A percentile compares a stretch with the other conserved stretches of the same genome.
Conservation (phyloP, 2,329 filamentous ascomycete genomes). For the Aspergillus pseudoviridinutans region DNA sequence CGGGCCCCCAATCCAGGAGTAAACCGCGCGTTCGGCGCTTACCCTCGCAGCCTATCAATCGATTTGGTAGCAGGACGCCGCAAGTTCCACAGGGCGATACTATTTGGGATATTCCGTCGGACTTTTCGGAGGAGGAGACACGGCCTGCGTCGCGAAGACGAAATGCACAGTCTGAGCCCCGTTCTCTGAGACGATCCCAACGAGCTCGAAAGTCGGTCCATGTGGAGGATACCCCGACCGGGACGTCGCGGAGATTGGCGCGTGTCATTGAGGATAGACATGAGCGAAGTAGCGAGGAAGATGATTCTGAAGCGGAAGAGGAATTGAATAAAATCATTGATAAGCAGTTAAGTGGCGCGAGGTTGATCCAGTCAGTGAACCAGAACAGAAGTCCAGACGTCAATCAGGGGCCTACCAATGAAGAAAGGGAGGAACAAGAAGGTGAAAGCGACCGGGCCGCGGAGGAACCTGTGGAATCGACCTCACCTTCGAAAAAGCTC, state of each 20-base stretch:
- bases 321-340: neutral
- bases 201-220: slow-evolving; percentile 1
- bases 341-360: neutral
- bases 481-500: neutral
- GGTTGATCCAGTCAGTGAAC: neutral
- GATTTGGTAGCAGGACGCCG: neutral
- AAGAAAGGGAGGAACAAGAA: neutral
- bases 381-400: neutral
- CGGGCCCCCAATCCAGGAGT: neutral
- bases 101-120: slow-evolving; percentile 8
- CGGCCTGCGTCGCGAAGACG: neutral
- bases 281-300: neutral
- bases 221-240: neutral
- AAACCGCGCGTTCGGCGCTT: neutral
- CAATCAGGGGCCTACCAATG: neutral
- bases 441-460: neutral
- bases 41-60: slow-evolving; percentile 4
- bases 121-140: slow-evolving; percentile 1
- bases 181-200: slow-evolving; percentile 11
- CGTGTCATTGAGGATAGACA: neutral
- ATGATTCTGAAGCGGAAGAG: neutral
- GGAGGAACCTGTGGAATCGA: neutral
- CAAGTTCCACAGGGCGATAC: slow-evolving; percentile 2
- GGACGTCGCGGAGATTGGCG: neutral
- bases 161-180: neutral